These are phyloP conservation scores for Nakataea oryzae DNA, from an alignment of 2,329 filamentous ascomycete species.

Conservation along the genomic window DNA sequence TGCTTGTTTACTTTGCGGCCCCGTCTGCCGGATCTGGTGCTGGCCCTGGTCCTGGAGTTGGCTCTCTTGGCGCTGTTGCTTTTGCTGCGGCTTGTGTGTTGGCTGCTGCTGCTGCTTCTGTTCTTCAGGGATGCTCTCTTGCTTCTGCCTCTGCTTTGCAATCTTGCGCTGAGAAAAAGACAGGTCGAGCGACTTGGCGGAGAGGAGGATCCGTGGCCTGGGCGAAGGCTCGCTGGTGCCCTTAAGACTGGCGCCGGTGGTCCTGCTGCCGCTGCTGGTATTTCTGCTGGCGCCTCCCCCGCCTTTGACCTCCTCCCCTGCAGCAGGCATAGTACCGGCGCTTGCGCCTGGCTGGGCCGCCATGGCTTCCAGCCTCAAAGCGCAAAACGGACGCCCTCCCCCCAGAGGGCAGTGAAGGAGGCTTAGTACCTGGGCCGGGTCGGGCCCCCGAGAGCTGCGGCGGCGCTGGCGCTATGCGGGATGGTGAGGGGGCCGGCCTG, in stretches of 20 bases:
- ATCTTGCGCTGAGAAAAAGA: not conserved
- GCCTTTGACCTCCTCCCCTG: not conserved
- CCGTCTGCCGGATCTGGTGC: not conserved
- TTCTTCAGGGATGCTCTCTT: not conserved
- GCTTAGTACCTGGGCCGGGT: not conserved
- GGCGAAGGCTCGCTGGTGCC: not conserved
- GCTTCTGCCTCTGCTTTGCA: not conserved
- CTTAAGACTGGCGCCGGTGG: not conserved
- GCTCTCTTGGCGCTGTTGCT: not conserved
- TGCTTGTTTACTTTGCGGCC: not conserved
- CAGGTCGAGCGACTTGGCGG: not conserved
- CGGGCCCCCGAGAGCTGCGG: not conserved
- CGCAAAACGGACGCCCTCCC: not conserved
- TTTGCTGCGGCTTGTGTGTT: not conserved
- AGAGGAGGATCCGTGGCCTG: not conserved
- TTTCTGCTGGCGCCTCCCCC: not conserved
- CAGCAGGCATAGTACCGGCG: not conserved
- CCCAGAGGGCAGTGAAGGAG: not conserved
- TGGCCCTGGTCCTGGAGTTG: not conserved
- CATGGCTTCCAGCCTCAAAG: not conserved
- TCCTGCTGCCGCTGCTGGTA: not conserved
- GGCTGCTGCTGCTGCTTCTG: not conserved
- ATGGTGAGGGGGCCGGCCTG: not conserved
- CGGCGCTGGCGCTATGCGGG: not conserved
- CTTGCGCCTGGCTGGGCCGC: not conserved